Conservation (phyloP, 208 protist genomes). For the Trypanosoma cruzi region DNA sequence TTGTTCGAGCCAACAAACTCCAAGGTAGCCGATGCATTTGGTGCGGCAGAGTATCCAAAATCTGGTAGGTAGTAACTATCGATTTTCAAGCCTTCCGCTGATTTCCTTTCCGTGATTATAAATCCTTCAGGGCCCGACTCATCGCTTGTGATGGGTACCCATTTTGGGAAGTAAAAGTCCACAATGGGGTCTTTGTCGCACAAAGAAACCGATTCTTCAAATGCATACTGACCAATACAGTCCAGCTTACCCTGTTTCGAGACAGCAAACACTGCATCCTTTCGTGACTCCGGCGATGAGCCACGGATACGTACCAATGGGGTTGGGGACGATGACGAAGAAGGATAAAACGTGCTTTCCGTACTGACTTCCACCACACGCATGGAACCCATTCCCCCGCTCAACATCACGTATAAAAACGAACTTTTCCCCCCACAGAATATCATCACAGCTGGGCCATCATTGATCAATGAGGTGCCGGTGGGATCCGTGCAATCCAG, state of each 20-base stretch:
- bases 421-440: slow-evolving; percentile 1
- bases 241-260: not conserved
- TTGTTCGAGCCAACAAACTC: not conserved
- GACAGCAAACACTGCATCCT: slow-evolving; percentile 5
- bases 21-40: not conserved
- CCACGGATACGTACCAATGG: slow-evolving; percentile 11
- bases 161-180: slow-evolving; percentile 23
- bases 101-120: slow-evolving; percentile 8
- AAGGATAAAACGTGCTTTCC: not conserved
- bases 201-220: not conserved
- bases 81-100: not conserved
- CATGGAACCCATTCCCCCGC: not conserved
- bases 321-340: not conserved
- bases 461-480: not conserved
- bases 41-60: slow-evolving; percentile 4
- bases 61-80: slow-evolving; percentile 16
- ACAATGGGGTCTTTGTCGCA: slow-evolving; percentile 4
- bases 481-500: not conserved
- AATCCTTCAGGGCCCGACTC: not conserved
- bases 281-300: not conserved
- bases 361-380: not conserved
- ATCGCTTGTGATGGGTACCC: not conserved
- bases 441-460: not conserved
- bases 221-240: slow-evolving; percentile 13
- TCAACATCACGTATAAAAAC: slow-evolving; percentile 3